phyloP scores from a whole-genome alignment of 306 rosid genomes.

The Urtica urens region DNA sequence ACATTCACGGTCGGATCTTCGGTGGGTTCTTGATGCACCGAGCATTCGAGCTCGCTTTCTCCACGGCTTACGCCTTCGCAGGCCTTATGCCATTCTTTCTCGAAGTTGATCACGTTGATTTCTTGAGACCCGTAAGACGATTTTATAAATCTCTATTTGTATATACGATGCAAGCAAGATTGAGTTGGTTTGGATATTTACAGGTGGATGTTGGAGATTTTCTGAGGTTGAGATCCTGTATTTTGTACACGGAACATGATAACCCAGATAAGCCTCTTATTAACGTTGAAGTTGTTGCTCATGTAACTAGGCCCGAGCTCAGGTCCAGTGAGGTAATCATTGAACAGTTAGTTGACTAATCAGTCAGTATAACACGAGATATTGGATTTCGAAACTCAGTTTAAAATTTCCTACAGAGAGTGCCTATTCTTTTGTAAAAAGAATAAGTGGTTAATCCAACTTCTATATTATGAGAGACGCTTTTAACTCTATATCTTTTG shows the following conservation, averaged over 20 bases:
- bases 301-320: conserved; percentile 84
- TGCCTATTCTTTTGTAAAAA: too few species aligned
- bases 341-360: too few species aligned
- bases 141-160: conserved; percentile 13
- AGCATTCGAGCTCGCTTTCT: conserved; percentile 88
- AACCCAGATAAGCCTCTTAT: conserved; percentile 79
- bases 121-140: conserved; percentile 61
- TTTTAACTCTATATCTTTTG: neutral
- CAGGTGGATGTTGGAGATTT: conserved; percentile 99
- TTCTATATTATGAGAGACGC: too few species aligned
- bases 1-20: conserved; percentile 88
- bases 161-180: too few species aligned
- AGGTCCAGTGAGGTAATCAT: conserved; percentile 75
- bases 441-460: too few species aligned
- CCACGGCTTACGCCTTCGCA: conserved; percentile 87
- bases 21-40: conserved; percentile 97
- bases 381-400: too few species aligned
- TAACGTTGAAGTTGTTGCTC: conserved; percentile 92
- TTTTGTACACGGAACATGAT: conserved; percentile 60
- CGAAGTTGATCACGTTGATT: conserved; percentile 95
- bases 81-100: conserved; percentile 83
- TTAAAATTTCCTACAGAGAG: too few species aligned
- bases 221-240: conserved; percentile 79
- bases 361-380: too few species aligned
- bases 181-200: neutral